A percentile compares a stretch with the other conserved stretches of the same genome.
phyloP scores from a whole-genome alignment of 441 rosid genomes.

The Pelargonium australe region DNA sequence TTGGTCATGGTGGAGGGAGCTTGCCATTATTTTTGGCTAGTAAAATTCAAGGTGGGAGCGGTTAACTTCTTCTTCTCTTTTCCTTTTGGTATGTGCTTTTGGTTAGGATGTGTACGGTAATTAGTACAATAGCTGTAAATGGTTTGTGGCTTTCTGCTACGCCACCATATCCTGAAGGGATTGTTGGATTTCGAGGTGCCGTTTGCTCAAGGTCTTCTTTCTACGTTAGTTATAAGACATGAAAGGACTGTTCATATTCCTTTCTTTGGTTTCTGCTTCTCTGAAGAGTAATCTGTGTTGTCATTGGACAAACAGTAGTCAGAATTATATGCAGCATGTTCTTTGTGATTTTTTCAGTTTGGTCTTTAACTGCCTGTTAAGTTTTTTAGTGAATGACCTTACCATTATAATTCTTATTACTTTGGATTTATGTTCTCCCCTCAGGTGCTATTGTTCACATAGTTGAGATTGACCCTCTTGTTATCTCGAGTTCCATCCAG shows the following conservation, averaged over 20 bases:
- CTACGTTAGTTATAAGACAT: background rate
- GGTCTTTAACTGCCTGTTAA: too few species aligned
- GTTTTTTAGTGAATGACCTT: too few species aligned
- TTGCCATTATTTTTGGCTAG: slow-evolving; percentile 77
- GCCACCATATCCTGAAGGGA: background rate
- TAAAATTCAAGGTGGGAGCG: slow-evolving; percentile 54
- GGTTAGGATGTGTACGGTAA: background rate
- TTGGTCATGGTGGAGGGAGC: slow-evolving; percentile 95
- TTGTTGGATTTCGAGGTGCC: background rate
- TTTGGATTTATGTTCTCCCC: slow-evolving; percentile 8
- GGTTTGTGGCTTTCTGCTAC: background rate
- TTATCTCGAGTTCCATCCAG: slow-evolving; percentile 58
- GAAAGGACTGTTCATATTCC: background rate
- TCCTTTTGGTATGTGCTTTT: background rate
- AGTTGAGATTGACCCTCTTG: slow-evolving; percentile 84
- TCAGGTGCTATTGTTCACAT: slow-evolving; percentile 66
- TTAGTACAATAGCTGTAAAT: background rate
- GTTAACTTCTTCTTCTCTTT: background rate
- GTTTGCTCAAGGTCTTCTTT: background rate
- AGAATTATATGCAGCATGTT: too few species aligned
- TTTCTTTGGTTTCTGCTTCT: background rate
- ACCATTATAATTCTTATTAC: too few species aligned
- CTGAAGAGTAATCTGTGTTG: too few species aligned
- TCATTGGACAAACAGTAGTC: background rate
- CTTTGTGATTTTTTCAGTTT: too few species aligned